phyloP scores from a whole-genome alignment of 2,329 filamentous ascomycete genomes.

The Trichoderma oligosporum region DNA sequence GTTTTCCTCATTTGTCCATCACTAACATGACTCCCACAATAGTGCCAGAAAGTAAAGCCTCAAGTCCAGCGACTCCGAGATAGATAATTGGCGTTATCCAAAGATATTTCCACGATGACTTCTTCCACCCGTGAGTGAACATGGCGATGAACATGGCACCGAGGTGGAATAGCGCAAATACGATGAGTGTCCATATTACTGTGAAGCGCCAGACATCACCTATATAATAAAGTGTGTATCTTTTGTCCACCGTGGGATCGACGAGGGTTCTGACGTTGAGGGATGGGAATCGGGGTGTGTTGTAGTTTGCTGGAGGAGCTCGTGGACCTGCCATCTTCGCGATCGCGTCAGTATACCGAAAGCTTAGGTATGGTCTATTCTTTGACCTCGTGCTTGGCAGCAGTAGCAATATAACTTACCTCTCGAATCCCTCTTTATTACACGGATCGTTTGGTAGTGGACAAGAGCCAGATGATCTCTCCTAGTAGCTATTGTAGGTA shows the following conservation, averaged over 20 bases:
- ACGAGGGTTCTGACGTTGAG: slow-evolving; percentile 68
- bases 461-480: background rate
- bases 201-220: slow-evolving; percentile 84
- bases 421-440: background rate
- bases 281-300: slow-evolving; percentile 70
- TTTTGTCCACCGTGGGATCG: slow-evolving; percentile 39
- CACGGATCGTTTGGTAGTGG: background rate
- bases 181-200: slow-evolving; percentile 77
- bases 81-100: slow-evolving; percentile 73
- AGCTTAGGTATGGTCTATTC: background rate
- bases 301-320: slow-evolving; percentile 51
- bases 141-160: slow-evolving; percentile 68
- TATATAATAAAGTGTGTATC: slow-evolving; percentile 65
- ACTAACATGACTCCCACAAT: slow-evolving; percentile 75
- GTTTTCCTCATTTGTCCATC: background rate
- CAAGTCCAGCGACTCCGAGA: slow-evolving; percentile 64
- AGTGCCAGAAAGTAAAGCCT: slow-evolving; percentile 76
- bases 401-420: background rate
- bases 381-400: background rate
- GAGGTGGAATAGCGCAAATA: slow-evolving; percentile 72
- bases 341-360: background rate
- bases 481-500: too few relatives aligned
- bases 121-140: slow-evolving; percentile 62
- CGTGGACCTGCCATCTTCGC: slow-evolving; percentile 27
- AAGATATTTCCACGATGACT: slow-evolving; percentile 56